Evolutionary conservation across 75 land plant species (phyloP).

Genomic region (Cupressus sempervirens): DNA sequence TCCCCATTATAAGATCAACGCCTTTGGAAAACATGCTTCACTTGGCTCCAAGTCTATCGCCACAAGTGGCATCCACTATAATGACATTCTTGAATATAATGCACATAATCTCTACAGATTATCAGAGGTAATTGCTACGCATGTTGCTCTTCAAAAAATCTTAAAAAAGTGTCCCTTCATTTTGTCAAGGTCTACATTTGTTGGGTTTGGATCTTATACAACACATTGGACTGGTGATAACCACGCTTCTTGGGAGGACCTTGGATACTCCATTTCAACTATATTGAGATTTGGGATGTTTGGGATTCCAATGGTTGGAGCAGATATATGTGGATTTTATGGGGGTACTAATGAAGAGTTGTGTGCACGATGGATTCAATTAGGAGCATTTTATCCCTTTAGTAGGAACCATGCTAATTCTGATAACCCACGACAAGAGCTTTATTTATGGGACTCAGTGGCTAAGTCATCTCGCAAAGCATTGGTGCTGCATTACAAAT

Average conservation of each 20-base stretch:
- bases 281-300: slow-evolving; percentile 75
- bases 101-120: slow-evolving; percentile 37
- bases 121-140: slow-evolving; percentile 30
- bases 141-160: slow-evolving; percentile 21
- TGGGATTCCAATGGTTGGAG: slow-evolving; percentile 86
- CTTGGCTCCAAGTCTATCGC: slow-evolving; percentile 28
- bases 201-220: slow-evolving; percentile 26
- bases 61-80: slow-evolving; percentile 21
- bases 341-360: slow-evolving; percentile 58
- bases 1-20: slow-evolving; percentile 30
- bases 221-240: slow-evolving; percentile 48
- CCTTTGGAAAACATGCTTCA: slow-evolving; percentile 1
- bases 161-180: slow-evolving; percentile 33
- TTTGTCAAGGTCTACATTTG: slow-evolving; percentile 31
- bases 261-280: slow-evolving; percentile 67
- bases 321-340: slow-evolving; percentile 88
- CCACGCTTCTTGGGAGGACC: slow-evolving; percentile 29
- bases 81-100: slow-evolving; percentile 31
- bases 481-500: slow-evolving; percentile 21
- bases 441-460: slow-evolving; percentile 35
- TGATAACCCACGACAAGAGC: slow-evolving; percentile 21
- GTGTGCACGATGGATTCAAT: slow-evolving; percentile 59
- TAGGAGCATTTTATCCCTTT: slow-evolving; percentile 49
- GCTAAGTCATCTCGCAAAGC: slow-evolving; percentile 31
- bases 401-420: slow-evolving; percentile 24